phyloP scores from a whole-genome alignment of 805 yeast genomes.

The Saccharomyces cerevisiae region DNA sequence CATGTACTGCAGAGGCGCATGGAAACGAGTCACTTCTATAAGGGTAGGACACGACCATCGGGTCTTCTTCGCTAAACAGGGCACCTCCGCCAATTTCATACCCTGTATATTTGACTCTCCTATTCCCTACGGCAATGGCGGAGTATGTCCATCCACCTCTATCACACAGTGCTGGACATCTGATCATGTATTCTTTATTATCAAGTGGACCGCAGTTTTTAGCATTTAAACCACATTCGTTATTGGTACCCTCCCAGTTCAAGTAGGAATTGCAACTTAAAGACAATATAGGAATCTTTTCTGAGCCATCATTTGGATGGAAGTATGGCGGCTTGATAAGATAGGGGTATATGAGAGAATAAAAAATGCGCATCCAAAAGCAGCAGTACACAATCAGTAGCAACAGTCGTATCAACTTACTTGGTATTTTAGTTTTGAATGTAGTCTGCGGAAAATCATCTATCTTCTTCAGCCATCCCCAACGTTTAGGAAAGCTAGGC shows the following conservation, averaged over 20 bases:
- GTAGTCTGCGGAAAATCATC: constrained; percentile 38
- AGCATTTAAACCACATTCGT: constrained; percentile 67
- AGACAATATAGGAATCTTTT: constrained; percentile 32
- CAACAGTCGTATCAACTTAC: constrained; percentile 21
- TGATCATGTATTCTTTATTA: constrained; percentile 42
- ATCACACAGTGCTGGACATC: constrained; percentile 88
- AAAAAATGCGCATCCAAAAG: constrained; percentile 39
- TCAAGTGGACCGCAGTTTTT: constrained; percentile 44
- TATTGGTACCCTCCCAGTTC: constrained; percentile 72
- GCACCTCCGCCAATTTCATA: constrained; percentile 73
- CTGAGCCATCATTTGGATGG: constrained; percentile 12
- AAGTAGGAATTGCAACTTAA: constrained; percentile 30
- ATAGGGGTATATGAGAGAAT: constrained; percentile 38
- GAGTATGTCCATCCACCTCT: constrained; percentile 69
- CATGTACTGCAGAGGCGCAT: constrained; percentile 85
- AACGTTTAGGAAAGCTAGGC: constrained; percentile 32
- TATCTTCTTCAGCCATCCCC: constrained; percentile 19
- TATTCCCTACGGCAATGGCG: constrained; percentile 63
- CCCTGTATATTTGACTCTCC: constrained; percentile 59
- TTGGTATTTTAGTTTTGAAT: constrained; percentile 28
- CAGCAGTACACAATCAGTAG: constrained; percentile 34
- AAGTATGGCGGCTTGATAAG: constrained; percentile 36
- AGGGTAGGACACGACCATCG: constrained; percentile 41
- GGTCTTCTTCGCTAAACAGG: constrained; percentile 10
- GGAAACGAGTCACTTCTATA: constrained; percentile 85